Conservation (phyloP, 2,329 filamentous ascomycete species). For the Thermomyces lanuginosus region DNA sequence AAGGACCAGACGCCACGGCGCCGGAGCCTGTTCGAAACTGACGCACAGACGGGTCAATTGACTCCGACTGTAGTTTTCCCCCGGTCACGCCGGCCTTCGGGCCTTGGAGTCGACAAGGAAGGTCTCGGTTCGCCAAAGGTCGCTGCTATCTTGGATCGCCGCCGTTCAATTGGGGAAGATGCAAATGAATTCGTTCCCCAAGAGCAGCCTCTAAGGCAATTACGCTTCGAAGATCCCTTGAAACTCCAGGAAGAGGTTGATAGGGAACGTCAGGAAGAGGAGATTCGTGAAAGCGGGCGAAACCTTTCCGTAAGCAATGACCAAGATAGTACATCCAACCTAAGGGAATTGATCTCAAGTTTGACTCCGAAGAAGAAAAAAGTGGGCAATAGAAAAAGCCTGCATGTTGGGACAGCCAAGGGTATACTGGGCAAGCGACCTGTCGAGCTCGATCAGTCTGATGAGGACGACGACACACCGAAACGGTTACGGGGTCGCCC, state of each 20-base stretch:
- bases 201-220: constrained; percentile 24
- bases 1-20: constrained; percentile 21
- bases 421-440: constrained; percentile 62
- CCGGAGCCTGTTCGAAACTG: constrained; percentile 38
- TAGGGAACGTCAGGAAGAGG: constrained; percentile 43
- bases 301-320: constrained; percentile 37
- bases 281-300: constrained; percentile 44
- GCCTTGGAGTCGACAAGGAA: constrained; percentile 51
- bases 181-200: constrained; percentile 47
- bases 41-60: constrained; percentile 37
- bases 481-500: constrained; percentile 58
- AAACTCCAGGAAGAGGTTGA: constrained; percentile 48
- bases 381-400: constrained; percentile 54
- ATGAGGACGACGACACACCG: constrained; percentile 38
- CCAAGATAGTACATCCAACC: constrained; percentile 47
- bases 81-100: constrained; percentile 43
- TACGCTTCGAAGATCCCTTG: constrained; percentile 51
- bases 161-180: constrained; percentile 54
- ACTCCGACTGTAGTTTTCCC: constrained; percentile 51
- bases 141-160: constrained; percentile 52
- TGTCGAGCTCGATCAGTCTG: constrained; percentile 49
- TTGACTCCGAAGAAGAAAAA: constrained; percentile 59
- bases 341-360: constrained; percentile 63
- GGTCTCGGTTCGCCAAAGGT: constrained; percentile 63
- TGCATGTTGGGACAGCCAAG: constrained; percentile 57